Percentiles rank a stretch among this genome's conserved stretches.
Conservation (phyloP, 257 asterid species). For the Thymus mandschuricus region DNA sequence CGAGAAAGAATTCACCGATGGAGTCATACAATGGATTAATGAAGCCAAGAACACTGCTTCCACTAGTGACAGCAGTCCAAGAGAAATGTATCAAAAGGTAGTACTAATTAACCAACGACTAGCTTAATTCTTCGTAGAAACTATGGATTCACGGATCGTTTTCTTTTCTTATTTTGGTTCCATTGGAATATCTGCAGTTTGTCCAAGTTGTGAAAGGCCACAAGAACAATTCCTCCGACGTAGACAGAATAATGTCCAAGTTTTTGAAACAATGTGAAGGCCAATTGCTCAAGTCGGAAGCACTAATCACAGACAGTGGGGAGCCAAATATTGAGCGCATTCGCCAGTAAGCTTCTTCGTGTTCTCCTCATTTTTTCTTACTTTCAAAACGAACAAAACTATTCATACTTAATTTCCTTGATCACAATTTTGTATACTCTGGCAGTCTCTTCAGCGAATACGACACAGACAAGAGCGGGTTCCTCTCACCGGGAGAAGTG, state of each 20-base stretch:
- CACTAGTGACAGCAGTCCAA: constrained; percentile 24
- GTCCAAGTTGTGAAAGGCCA: constrained; percentile 40
- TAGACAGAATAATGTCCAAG: constrained; percentile 49
- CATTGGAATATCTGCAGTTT: constrained; percentile 32
- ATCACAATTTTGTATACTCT: no score
- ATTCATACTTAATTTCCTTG: no score
- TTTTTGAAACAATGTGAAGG: constrained; percentile 51
- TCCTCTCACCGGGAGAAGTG: no score
- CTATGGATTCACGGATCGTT: no score
- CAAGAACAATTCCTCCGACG: constrained; percentile 36
- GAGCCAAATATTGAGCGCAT: constrained; percentile 53
- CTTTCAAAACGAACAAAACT: neutral
- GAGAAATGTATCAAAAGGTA: constrained; percentile 45
- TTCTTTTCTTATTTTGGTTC: neutral
- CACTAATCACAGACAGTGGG: constrained; percentile 49
- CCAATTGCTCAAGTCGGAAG: constrained; percentile 41
- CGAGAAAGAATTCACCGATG: constrained; percentile 46
- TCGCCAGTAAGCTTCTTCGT: constrained; percentile 30
- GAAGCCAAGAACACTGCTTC: constrained; percentile 35
- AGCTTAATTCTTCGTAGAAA: neutral
- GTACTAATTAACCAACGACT: neutral
- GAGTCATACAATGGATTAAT: constrained; percentile 49
- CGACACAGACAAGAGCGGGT: no score
- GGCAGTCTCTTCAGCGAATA: no score
- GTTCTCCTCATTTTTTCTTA: no score